These are phyloP conservation scores for Candida ortonii DNA, from an alignment of 805 yeast species.

Conservation along the genomic window DNA sequence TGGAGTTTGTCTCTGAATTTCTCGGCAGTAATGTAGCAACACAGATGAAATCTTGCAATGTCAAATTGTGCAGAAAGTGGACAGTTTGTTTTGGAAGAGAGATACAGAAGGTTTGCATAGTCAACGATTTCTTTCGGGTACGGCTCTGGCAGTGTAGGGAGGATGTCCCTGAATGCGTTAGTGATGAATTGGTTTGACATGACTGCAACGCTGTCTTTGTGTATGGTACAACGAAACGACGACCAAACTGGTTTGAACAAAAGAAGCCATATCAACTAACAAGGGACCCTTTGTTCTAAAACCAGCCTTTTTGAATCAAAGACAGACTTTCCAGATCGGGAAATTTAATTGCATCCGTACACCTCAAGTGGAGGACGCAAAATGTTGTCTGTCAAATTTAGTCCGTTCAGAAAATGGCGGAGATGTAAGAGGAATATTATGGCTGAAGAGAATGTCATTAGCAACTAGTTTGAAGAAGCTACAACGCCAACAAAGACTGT, in stretches of 20 bases:
- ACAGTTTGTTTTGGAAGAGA: conserved; percentile 49
- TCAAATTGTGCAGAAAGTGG: conserved; percentile 52
- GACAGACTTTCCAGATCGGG: conserved; percentile 11
- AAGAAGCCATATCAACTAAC: too few relatives aligned
- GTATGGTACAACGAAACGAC: too few relatives aligned
- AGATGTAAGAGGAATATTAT: too few relatives aligned
- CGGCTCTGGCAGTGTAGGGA: conserved; percentile 46
- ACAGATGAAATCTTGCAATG: conserved; percentile 62
- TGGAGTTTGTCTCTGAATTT: conserved; percentile 41
- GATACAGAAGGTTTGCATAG: conserved; percentile 45
- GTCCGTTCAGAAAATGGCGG: too few relatives aligned
- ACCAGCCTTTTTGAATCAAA: conserved; percentile 14
- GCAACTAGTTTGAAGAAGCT: too few relatives aligned
- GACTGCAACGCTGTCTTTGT: too few relatives aligned
- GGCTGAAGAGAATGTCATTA: too few relatives aligned
- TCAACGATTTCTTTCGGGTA: conserved; percentile 41
- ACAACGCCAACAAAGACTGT: too few relatives aligned
- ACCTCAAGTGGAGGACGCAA: conserved; percentile 2
- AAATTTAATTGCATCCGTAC: conserved; percentile 11
- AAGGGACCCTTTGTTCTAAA: conserved; percentile 3
- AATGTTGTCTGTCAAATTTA: too few relatives aligned
- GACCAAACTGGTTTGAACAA: too few relatives aligned
- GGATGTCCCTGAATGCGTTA: conserved; percentile 45
- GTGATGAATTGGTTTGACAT: conserved; percentile 34
- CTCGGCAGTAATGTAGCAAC: conserved; percentile 61